Conservation (phyloP, 179 eudicot genomes). For the Patellifolia procumbens region DNA sequence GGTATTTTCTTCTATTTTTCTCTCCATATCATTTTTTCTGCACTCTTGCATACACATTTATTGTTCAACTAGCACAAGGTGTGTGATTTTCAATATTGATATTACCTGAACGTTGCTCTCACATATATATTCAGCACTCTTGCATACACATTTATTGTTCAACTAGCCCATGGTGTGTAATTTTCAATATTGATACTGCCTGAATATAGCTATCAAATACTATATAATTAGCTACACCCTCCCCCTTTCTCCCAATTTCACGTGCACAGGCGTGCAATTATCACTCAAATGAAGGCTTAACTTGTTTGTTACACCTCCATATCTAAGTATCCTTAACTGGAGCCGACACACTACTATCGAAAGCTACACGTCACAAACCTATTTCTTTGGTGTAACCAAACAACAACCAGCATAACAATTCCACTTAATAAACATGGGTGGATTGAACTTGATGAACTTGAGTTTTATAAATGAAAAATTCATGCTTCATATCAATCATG, state of each 20-base stretch:
- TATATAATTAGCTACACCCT: too few species aligned
- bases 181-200: not conserved
- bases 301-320: not conserved
- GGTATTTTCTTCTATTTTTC: not conserved
- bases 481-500: too few species aligned
- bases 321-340: not conserved
- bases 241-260: not conserved
- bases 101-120: not conserved
- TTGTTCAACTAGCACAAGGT: not conserved
- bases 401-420: not conserved
- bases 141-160: not conserved
- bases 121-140: not conserved
- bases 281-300: not conserved
- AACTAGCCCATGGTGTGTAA: not conserved
- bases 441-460: conserved; percentile 3
- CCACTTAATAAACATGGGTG: not conserved
- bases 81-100: not conserved
- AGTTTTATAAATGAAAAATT: too few species aligned
- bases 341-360: not conserved
- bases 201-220: not conserved
- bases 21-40: not conserved
- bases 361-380: not conserved
- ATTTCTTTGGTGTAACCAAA: not conserved
- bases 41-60: not conserved
- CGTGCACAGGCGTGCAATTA: not conserved